Base-by-base conservation (phyloP, 2,329 filamentous ascomycete genomes). In the Fusarium musae region DNA sequence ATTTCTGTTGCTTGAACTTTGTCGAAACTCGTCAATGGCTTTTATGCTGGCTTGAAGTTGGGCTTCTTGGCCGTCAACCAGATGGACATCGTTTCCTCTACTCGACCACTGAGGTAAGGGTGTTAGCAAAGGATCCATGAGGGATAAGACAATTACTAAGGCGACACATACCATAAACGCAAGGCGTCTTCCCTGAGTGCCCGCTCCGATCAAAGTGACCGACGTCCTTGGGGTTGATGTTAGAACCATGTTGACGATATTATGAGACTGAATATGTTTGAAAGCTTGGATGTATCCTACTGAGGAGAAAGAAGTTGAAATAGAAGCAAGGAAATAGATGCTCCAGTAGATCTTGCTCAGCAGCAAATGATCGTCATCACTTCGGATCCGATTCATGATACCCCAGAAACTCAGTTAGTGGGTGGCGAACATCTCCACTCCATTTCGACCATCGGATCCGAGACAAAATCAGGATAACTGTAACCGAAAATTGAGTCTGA, bases 141-240 rank as follows among this genome's bases (percentile, higher is more conserved):
- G 8, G 6, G 4, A 19, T 2, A 32, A 19, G 21, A 15, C 5
- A 28, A 10, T 9, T 36, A 0, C 13, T 58, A 32, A n/a, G 11
- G n/a, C 1, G 28, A 7, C 26, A 30, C 68, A 28, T 63, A 79
- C 79, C 79, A 80, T 80, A 34, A 75, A 80, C 4, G 79, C 79
- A 46, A 80, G 64, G 3, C 79, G 78, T 42, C 79, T 70, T 10
- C 79, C 79, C 42, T 80, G 79, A 11, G 79, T 79, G 5, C 79
- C 79, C 5, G 78, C 79, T 26, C 79, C 79, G 19, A 80, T 67
- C 11, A 80, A 63, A 26, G 75, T 59, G 17, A 80, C 78, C 2
- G 76, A 66, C 11, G 56, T 70, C 40, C 58, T 70, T 2, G 63
- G 47, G 11, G 57, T 46, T 47, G 44, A 36, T 23, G 63, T 63